Base-by-base conservation (phyloP, 2,329 filamentous ascomycete species). In the Colletotrichum godetiae region DNA sequence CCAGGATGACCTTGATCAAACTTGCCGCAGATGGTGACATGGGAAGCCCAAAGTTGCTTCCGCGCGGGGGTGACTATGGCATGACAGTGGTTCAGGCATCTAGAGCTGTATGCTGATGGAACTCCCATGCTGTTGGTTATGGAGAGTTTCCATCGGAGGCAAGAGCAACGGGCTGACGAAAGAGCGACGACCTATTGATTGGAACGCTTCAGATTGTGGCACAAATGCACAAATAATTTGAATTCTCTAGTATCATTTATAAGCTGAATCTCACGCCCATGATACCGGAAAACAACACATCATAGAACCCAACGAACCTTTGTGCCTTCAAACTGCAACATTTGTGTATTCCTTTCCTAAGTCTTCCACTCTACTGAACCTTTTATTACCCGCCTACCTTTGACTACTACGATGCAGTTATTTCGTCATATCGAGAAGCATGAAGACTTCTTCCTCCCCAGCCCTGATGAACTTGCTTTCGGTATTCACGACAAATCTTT, bases 401-500 rank as follows among this genome's bases (percentile, higher is more conserved):
- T 13, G 12, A 29, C 35, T 24, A 11, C 31, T 13, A 27, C 29
- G n/a, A 59, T 59, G 57, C 57, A 59, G 57, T 37, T 59, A n/a
- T 37, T 59, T 13, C 57, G 33, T 13, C 57, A 59, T 10, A 22
- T 59, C n/a, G 57, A 59, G 4, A 59, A 59, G n/a, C 57, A 59
- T 24, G 57, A 59, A 31, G 57, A 59, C n/a, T 59, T 59, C 31
- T 59, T 59, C 57, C 57, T 59, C 19, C n/a, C 57, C 13, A 59
- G 33, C n/a, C 31, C 57, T 8, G 57, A 59, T 4, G 15, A 59
- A 2, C 7, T 59, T 24, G 57, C 57, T 11, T 42, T 22, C 6
- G 57, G 15, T 12, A 13, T 35, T 2, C 33, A 15, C 10, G 57
- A 31, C 22, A 35, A 59, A 5, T 7, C 15, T 3, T 15, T 15